A percentile compares a stretch with the other conserved stretches of the same genome.
These are phyloP conservation scores for Candida pini DNA, from an alignment of 805 yeast genomes.

Conservation along the genomic window DNA sequence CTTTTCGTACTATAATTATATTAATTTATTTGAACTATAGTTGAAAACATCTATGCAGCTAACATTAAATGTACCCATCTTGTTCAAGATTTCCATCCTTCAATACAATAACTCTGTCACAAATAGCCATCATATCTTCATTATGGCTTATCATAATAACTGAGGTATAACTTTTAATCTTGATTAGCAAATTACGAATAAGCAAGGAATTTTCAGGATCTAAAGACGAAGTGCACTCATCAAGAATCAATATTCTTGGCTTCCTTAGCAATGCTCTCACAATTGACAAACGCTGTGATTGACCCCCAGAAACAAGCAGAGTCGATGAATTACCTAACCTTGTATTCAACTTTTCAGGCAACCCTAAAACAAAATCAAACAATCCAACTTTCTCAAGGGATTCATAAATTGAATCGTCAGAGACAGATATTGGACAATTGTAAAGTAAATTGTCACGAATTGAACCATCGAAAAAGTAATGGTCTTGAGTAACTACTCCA, in stretches of 20 bases:
- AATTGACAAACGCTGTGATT: conserved; percentile 76
- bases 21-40: no score
- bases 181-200: conserved; percentile 45
- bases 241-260: conserved; percentile 66
- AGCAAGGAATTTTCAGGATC: conserved; percentile 55
- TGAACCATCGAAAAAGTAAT: conserved; percentile 68
- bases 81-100: conserved; percentile 45
- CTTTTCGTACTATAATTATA: no score
- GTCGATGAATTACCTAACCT: conserved; percentile 43
- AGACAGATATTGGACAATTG: conserved; percentile 34
- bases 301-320: conserved; percentile 77
- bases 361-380: conserved; percentile 43
- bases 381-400: conserved; percentile 45
- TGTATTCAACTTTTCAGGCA: conserved; percentile 59
- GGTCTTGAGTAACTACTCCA: conserved; percentile 71
- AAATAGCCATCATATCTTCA: conserved; percentile 53
- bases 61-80: conserved; percentile 29
- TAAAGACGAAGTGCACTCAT: conserved; percentile 86
- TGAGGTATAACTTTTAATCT: conserved; percentile 29
- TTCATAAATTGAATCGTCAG: conserved; percentile 29
- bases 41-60: conserved; percentile 4
- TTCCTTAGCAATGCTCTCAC: conserved; percentile 72
- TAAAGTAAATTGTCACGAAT: conserved; percentile 66
- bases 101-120: conserved; percentile 46
- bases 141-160: conserved; percentile 73